Base-by-base conservation (phyloP, 306 rosid genomes). In the Begonia loranthoides region DNA sequence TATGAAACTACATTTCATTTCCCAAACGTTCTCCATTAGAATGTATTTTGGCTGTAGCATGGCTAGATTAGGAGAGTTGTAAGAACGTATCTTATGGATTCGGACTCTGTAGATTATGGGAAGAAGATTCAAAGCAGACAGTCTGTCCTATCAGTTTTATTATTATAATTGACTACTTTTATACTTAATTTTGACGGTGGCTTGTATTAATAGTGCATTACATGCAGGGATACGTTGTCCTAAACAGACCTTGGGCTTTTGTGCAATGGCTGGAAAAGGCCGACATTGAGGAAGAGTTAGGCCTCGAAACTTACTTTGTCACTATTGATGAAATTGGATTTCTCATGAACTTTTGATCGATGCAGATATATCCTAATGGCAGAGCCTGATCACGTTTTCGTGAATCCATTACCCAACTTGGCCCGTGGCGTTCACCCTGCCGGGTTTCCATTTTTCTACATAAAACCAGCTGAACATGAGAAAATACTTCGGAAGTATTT, bases 351-450 rank as follows among this genome's bases (percentile, higher is more conserved):
- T 65, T 55, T 79, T 81, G 77, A 67, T 45, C 66, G 57, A 52
- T 79, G 82, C 97, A 88, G 95, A 55, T 88, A 84, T 74, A 81
- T 88, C 73, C 73, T 88, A 75, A 84, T 87, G 96, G 94, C 96
- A 49, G 96, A 87, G 70, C 96, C 96, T 28, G 96, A 87, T 57
- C 96, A 87, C 66, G 34, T 84, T 57, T 87, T 87, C 61, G 79
- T 68, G 69, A 76, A 77, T 13, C 88, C 96, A 53, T 69, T 87
- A 67, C 94, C 96, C 41, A 87, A 87, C 70, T 76, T 84, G 75
- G 96, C 87, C 36, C 24, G 58, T 50, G 81, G 78, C 51, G 55
- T 38, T 55, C 73, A 63, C 52, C 86, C 96, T 1, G 92, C 77
- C 4, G 96, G 86, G 10, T 87, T 16, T 66, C 81, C 93, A 36